phyloP scores from a whole-genome alignment of 305 asterid species.

The Rubia tinctorum region DNA sequence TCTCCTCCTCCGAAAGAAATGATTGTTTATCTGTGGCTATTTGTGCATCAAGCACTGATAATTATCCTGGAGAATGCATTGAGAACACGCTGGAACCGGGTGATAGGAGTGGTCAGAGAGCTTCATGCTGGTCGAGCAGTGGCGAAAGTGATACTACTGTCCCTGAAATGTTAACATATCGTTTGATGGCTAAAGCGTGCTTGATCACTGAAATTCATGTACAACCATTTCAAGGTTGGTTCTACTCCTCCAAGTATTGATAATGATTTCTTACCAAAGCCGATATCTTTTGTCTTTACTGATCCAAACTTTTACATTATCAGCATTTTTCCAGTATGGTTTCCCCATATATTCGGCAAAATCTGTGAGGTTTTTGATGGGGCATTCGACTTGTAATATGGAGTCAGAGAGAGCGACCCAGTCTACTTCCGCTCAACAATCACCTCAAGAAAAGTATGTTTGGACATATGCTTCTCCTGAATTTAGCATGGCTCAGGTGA shows the following conservation, averaged over 20 bases:
- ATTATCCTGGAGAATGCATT: conserved; percentile 67
- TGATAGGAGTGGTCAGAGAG: conserved; percentile 47
- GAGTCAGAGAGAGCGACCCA: conserved; percentile 28
- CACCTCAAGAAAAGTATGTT: conserved; percentile 36
- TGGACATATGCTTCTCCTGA: conserved; percentile 70
- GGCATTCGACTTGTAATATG: conserved; percentile 38
- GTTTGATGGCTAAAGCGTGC: conserved; percentile 49
- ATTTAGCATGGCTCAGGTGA: conserved; percentile 70
- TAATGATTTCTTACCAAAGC: conserved; percentile 6
- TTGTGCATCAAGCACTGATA: conserved; percentile 72
- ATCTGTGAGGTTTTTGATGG: conserved; percentile 66
- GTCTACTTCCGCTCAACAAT: conserved; percentile 25
- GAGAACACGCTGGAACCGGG: conserved; percentile 54
- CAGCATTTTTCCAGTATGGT: conserved; percentile 75
- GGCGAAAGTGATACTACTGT: conserved; percentile 50
- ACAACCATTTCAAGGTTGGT: conserved; percentile 74
- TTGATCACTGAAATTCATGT: conserved; percentile 61
- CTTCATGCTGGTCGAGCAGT: conserved; percentile 85
- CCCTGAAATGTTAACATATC: conserved; percentile 60
- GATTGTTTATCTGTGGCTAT: conserved; percentile 57
- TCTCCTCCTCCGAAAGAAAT: conserved; percentile 27
- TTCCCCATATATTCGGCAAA: conserved; percentile 71
- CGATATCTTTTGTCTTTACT: conserved; percentile 16
- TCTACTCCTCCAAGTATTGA: conserved; percentile 1
- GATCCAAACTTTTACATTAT: conserved; percentile 19